Evolutionary conservation across 371 early-diverging fungal genomes (phyloP).

Genomic region (Mortierella sp.): DNA sequence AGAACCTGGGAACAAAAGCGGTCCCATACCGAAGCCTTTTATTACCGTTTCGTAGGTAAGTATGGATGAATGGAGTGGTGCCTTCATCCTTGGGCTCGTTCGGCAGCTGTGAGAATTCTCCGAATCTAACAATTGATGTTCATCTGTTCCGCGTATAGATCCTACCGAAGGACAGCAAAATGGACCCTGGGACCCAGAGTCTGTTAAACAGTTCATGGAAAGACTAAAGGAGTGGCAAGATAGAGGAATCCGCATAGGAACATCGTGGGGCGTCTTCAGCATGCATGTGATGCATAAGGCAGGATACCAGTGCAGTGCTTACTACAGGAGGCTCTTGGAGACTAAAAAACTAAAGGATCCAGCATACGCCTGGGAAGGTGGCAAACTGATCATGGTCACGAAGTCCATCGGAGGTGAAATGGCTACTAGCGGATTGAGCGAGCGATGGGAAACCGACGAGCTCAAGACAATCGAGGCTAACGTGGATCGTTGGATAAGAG

Average conservation of each 20-base stretch:
- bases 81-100: too few relatives aligned
- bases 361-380: constrained; percentile 61
- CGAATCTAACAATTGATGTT: not conserved
- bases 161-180: constrained; percentile 69
- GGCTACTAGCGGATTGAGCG: constrained; percentile 58
- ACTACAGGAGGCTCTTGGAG: constrained; percentile 65
- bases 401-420: constrained; percentile 56
- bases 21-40: constrained; percentile 68
- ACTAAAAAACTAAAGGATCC: constrained; percentile 61
- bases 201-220: constrained; percentile 63
- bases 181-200: constrained; percentile 62
- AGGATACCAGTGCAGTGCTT: constrained; percentile 74
- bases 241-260: constrained; percentile 62
- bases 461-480: constrained; percentile 62
- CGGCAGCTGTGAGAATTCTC: too few relatives aligned
- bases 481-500: constrained; percentile 64
- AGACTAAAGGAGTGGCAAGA: constrained; percentile 66
- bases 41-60: constrained; percentile 77
- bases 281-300: constrained; percentile 66
- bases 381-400: constrained; percentile 62
- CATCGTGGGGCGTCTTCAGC: constrained; percentile 72
- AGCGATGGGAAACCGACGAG: constrained; percentile 64
- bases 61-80: not conserved
- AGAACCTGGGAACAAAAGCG: constrained; percentile 69
- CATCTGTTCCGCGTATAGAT: constrained; percentile 25